Base-by-base conservation (phyloP, 805 yeast genomes). In the Lachancea waltii region DNA sequence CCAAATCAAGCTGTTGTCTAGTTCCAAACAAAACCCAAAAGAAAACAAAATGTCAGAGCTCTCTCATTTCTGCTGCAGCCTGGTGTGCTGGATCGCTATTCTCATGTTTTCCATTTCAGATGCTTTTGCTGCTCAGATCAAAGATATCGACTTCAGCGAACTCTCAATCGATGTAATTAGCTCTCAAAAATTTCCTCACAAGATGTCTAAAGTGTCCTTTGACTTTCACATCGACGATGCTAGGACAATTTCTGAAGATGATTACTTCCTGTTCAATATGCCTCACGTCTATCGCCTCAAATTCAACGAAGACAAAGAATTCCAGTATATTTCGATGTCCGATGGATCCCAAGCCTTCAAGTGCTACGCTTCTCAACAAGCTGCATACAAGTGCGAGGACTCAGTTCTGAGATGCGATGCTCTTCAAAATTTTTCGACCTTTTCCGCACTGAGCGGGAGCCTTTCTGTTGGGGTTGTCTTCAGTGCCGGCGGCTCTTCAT, bases 301-400 rank as follows among this genome's bases (percentile, higher is more conserved):
- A 33, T 62, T 65, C 34, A 47, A 49, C 15, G 55, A 49, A 13
- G 46, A 41, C 30, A 42, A 40, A 10, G 19, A 42, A 7, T 46
- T 48, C 14, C 40, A 49, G 13, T 47, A 40, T 14, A 51, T 54
- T n/a, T 22, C 42, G 5, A 36, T 49, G 19, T 31, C 40, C 26
- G 62, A 49, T 41, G 63, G 59, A 11, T 47, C 50, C 4, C 38
- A 43, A 6, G 52, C 59, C 4, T 50, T 63, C 32, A 34, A 46
- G 10, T 66, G 70, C 49, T 46, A 52, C 19, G 58, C 56, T 20
- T 36, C 48, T 3, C 65, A 63, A 33, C 61, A 56, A 43, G 69
- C 68, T 31, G 56, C 69, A 10, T 56, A 60, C 36, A 35, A 49
- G 21, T 43, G 49, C 26, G 52, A 52, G 6, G 43, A 51, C 17